Conservation (phyloP, 495 filamentous ascomycete genomes). For the Aspergillus conjunctus region DNA sequence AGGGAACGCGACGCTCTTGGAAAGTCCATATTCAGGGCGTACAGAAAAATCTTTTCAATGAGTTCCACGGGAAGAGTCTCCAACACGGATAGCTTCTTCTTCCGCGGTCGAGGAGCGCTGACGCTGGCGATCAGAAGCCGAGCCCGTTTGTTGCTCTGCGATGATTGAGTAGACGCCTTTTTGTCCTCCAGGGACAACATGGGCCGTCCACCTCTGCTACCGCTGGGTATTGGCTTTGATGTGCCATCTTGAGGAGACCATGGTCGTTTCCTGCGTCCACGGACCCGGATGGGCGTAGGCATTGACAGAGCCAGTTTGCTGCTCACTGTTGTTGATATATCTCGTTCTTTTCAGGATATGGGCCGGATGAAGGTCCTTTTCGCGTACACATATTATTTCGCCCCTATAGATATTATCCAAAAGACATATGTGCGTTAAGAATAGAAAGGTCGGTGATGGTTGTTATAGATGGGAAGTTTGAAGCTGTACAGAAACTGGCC, state of each 20-base stretch:
- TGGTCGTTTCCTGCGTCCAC: constrained; percentile 30
- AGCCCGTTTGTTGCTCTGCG: constrained; percentile 16
- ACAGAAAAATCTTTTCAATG: constrained; percentile 55
- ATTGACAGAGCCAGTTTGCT: constrained; percentile 6
- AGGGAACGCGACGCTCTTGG: constrained; percentile 46
- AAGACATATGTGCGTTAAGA: too few relatives aligned
- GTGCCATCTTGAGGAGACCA: constrained; percentile 15
- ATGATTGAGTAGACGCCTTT: constrained; percentile 15
- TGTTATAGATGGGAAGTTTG: too few relatives aligned
- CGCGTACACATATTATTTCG: too few relatives aligned
- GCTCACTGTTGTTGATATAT: too few relatives aligned
- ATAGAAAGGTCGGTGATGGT: too few relatives aligned
- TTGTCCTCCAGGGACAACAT: constrained; percentile 22
- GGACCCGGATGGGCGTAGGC: constrained; percentile 33
- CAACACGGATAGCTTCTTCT: constrained; percentile 39
- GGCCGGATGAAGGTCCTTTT: too few relatives aligned
- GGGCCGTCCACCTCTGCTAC: constrained; percentile 26
- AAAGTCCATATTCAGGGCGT: constrained; percentile 51
- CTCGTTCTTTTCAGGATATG: too few relatives aligned
- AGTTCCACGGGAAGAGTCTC: constrained; percentile 57
- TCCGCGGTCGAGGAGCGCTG: constrained; percentile 14
- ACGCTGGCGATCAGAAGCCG: constrained; percentile 20
- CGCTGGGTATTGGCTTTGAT: constrained; percentile 17
- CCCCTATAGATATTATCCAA: too few relatives aligned
- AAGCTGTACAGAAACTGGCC: background rate